Base-by-base conservation (phyloP, 2,329 filamentous ascomycete species). In the Delphinella strobiligena region DNA sequence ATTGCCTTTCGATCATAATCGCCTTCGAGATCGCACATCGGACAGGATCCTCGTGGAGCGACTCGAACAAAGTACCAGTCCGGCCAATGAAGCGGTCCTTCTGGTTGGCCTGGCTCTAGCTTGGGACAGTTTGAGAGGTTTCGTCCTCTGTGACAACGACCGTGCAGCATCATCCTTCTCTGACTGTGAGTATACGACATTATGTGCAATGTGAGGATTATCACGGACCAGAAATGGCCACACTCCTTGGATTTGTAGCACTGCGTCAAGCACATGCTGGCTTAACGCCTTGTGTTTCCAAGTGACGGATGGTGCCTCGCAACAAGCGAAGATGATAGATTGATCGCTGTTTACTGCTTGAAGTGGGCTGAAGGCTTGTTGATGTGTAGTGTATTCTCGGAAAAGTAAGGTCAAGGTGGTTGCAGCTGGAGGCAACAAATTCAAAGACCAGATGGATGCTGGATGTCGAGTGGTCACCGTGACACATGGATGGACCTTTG, bases 231-330 rank as follows among this genome's bases (percentile, higher is more conserved):
- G 19, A 61, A 55, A 45, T 72, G 68, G 5, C 52, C 50, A 51
- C 70, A 73, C 36, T 55, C 59, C 5, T 54, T 52, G 1, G 66
- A 69, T 47, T 62, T 59, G 54, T 62, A 68, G 36, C 61, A 56
- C 12, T 59, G 58, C 22, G 62, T 63, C 19, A 55, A 54, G 51
- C 69, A 74, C 69, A 73, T 73, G n/a, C n/a, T n/a, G n/a, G n/a
- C n/a, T n/a, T n/a, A n/a, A n/a, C n/a, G n/a, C n/a, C n/a, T n/a
- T n/a, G n/a, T n/a, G n/a, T n/a, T n/a, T n/a, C n/a, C n/a, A n/a
- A n/a, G n/a, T n/a, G n/a, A n/a, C n/a, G n/a, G n/a, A n/a, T n/a
- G n/a, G n/a, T n/a, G n/a, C n/a, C n/a, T n/a, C n/a, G n/a, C n/a
- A n/a, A n/a, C n/a, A n/a, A n/a, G n/a, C n/a, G n/a, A n/a, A n/a